Conservation (phyloP, 2,329 filamentous ascomycete species). For the Pseudogymnoascus destructans region DNA sequence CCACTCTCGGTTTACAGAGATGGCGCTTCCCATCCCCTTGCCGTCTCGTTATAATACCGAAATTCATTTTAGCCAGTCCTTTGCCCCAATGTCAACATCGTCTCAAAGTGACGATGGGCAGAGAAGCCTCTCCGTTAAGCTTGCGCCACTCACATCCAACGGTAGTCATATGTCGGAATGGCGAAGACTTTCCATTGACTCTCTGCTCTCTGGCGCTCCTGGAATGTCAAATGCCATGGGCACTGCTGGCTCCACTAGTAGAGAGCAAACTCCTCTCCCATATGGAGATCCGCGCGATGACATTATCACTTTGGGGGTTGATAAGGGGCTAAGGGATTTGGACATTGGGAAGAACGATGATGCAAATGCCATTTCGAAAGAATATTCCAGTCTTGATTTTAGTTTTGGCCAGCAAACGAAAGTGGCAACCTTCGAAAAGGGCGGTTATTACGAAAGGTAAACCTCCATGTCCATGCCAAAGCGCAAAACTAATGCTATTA, state of each 20-base stretch:
- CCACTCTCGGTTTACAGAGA: constrained; percentile 11
- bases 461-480: constrained; percentile 45
- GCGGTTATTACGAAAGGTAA: constrained; percentile 57
- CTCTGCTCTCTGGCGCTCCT: constrained; percentile 43
- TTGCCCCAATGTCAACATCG: constrained; percentile 28
- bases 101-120: constrained; percentile 33
- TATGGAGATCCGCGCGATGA: constrained; percentile 23
- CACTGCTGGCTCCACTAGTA: constrained; percentile 13
- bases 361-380: constrained; percentile 44
- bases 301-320: constrained; percentile 51
- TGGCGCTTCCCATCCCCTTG: constrained; percentile 18
- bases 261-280: constrained; percentile 7
- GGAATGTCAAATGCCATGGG: constrained; percentile 22
- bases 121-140: constrained; percentile 25
- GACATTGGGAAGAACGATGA: constrained; percentile 64
- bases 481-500: not conserved
- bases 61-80: constrained; percentile 13
- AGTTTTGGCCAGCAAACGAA: constrained; percentile 35
- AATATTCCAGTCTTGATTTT: constrained; percentile 29
- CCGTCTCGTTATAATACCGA: constrained; percentile 10
- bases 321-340: constrained; percentile 54
- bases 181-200: constrained; percentile 50
- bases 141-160: constrained; percentile 20
- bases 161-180: constrained; percentile 27
- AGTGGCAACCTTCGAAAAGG: constrained; percentile 41